These are phyloP conservation scores for Neurospora hispaniola DNA, from an alignment of 495 filamentous ascomycete genomes.

Conservation along the genomic window DNA sequence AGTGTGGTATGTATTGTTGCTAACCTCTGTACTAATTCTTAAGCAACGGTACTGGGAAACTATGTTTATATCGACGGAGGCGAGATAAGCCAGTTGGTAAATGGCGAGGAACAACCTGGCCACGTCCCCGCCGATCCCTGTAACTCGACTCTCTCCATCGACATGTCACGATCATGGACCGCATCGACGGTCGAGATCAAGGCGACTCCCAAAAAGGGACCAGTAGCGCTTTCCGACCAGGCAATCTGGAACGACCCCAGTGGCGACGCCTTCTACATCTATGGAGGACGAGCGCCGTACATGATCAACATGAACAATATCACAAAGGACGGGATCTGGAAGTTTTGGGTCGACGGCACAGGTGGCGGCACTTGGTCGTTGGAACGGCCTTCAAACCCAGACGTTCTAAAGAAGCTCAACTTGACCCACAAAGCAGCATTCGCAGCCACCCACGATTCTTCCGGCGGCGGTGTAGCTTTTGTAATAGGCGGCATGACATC, in stretches of 20 bases:
- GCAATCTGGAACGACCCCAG: slow-evolving; percentile 18
- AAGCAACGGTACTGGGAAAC: slow-evolving; percentile 10
- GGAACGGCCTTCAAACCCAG: background rate
- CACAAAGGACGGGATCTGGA: slow-evolving; percentile 19
- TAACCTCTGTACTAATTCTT: background rate
- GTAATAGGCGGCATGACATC: slow-evolving; percentile 10
- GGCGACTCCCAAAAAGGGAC: slow-evolving; percentile 9
- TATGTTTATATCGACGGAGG: slow-evolving; percentile 15
- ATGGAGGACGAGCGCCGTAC: slow-evolving; percentile 18
- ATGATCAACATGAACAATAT: slow-evolving; percentile 5
- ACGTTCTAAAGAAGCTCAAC: background rate
- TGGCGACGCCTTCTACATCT: slow-evolving; percentile 21
- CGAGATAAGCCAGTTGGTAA: slow-evolving; percentile 5
- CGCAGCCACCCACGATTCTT: background rate
- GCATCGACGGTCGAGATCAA: slow-evolving; percentile 16
- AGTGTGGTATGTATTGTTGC: background rate
- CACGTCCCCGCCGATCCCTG: background rate
- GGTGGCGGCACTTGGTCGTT: slow-evolving; percentile 27
- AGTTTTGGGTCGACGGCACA: slow-evolving; percentile 21
- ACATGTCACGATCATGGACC: slow-evolving; percentile 27
- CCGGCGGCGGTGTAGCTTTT: background rate
- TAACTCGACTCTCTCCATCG: slow-evolving; percentile 14
- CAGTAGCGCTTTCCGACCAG: slow-evolving; percentile 10
- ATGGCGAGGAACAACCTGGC: background rate
- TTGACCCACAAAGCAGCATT: slow-evolving; percentile 1